These are phyloP conservation scores for Tripterygium wilfordii DNA, from an alignment of 177 flowering plant species.

Conservation along the genomic window DNA sequence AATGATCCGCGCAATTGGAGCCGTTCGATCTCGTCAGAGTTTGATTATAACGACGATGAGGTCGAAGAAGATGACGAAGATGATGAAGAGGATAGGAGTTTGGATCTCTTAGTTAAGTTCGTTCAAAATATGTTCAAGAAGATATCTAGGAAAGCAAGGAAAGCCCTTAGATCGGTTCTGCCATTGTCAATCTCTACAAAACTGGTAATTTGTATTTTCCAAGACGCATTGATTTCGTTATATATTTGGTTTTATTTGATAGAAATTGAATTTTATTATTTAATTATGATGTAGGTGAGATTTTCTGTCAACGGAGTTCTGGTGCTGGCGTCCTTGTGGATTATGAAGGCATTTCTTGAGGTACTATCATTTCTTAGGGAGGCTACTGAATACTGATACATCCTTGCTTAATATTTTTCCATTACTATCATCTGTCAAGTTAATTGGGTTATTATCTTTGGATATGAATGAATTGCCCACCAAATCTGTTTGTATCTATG, in stretches of 20 bases:
- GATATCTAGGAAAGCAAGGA: conserved; percentile 62
- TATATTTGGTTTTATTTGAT: not conserved
- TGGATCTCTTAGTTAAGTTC: conserved; percentile 73
- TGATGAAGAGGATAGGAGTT: conserved; percentile 71
- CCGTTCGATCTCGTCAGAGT: conserved; percentile 14
- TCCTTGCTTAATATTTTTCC: no score
- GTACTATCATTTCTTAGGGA: conserved; percentile 30
- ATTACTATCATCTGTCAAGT: no score
- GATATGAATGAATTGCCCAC: no score
- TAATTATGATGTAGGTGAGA: conserved; percentile 44
- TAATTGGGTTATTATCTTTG: no score
- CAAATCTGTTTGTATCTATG: no score
- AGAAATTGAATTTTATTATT: not conserved
- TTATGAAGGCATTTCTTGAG: conserved; percentile 89
- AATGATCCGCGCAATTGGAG: conserved; percentile 36
- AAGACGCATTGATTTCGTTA: no score
- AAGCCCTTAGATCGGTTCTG: conserved; percentile 76
- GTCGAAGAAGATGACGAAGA: conserved; percentile 52
- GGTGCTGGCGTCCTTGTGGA: conserved; percentile 74
- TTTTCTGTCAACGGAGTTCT: conserved; percentile 82
- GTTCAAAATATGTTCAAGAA: conserved; percentile 72
- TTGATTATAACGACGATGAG: conserved; percentile 20
- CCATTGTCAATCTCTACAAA: conserved; percentile 63
- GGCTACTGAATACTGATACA: no score
- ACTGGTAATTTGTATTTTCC: conserved; percentile 35